Conservation (phyloP, 129 eudicot genomes). For the Heracleum sosnowskyi region DNA sequence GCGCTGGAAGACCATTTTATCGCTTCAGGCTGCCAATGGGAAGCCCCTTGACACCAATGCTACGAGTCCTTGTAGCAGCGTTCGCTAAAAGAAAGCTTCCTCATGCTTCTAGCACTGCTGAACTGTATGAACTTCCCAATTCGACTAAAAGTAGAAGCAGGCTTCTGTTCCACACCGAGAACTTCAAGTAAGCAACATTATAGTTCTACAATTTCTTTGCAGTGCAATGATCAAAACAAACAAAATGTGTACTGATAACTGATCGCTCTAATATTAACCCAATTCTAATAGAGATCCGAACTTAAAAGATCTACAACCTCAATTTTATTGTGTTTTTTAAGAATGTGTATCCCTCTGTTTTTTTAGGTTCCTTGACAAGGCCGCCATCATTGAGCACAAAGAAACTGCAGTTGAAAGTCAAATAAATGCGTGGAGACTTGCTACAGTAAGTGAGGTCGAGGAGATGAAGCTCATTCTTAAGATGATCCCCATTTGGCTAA, state of each 20-base stretch:
- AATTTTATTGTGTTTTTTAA: background rate
- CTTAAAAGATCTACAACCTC: background rate
- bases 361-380: conserved; percentile 62
- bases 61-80: conserved; percentile 76
- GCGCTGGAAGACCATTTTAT: conserved; percentile 60
- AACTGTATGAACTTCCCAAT: conserved; percentile 43
- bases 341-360: background rate
- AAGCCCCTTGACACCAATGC: conserved; percentile 58
- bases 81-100: conserved; percentile 51
- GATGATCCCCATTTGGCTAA: conserved; percentile 76
- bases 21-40: conserved; percentile 43
- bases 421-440: conserved; percentile 63
- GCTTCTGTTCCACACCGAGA: conserved; percentile 49
- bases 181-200: conserved; percentile 47
- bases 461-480: conserved; percentile 62
- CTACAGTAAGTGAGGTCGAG: conserved; percentile 70
- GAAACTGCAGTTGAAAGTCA: conserved; percentile 14
- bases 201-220: background rate
- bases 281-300: background rate
- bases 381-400: conserved; percentile 46
- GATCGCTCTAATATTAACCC: no score
- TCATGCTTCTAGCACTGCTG: conserved; percentile 36
- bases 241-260: background rate
- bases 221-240: background rate
- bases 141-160: conserved; percentile 35